Conservation (phyloP, 768 basidiomycete species). For the Exsudoporus frostii region DNA sequence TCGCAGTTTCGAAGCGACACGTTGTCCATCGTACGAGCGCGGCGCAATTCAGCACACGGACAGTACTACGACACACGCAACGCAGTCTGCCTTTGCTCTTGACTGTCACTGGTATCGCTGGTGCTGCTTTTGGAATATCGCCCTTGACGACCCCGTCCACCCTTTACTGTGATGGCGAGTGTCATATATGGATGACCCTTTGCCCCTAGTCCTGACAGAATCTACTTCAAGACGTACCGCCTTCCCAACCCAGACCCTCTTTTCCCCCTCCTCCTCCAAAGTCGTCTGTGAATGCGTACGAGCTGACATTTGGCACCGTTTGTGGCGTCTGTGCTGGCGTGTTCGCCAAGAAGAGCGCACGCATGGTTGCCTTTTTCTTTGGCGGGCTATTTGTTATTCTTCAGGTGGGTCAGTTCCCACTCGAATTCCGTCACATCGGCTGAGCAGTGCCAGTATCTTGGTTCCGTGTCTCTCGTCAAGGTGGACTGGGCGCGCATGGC, state of each 20-base stretch:
- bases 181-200: not conserved
- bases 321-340: constrained; percentile 88
- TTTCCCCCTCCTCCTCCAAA: constrained; percentile 52
- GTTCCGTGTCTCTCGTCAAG: constrained; percentile 64
- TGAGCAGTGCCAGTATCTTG: constrained; percentile 56
- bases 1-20: constrained; percentile 3
- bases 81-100: constrained; percentile 18
- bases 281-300: constrained; percentile 76
- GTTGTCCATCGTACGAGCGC: not conserved
- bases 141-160: constrained; percentile 30
- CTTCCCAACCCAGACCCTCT: constrained; percentile 8
- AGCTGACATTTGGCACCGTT: constrained; percentile 86
- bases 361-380: constrained; percentile 76
- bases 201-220: constrained; percentile 1
- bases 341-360: constrained; percentile 94
- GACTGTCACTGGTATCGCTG: constrained; percentile 35
- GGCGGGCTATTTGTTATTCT: constrained; percentile 90
- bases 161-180: constrained; percentile 56
- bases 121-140: constrained; percentile 45
- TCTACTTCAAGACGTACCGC: constrained; percentile 7
- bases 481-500: constrained; percentile 78
- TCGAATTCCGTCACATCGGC: not conserved
- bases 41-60: not conserved
- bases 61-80: constrained; percentile 3
- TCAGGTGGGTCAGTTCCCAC: constrained; percentile 53